phyloP scores from a whole-genome alignment of 2,329 filamentous ascomycete species.

The Akanthomyces muscarius region DNA sequence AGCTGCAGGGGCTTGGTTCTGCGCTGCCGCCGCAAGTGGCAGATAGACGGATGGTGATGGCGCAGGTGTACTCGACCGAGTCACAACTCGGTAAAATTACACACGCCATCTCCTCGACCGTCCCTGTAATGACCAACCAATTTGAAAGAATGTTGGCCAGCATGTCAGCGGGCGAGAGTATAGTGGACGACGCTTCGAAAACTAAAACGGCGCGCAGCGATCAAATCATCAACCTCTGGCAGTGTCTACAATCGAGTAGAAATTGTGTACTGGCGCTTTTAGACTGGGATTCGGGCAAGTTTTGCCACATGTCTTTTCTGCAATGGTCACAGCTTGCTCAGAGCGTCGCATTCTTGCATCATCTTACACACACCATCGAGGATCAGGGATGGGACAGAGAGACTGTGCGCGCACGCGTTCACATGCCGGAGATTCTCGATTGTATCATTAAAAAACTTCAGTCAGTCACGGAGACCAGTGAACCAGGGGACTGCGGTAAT shows the following conservation, averaged over 20 bases:
- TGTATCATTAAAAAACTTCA: background rate
- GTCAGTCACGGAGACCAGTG: background rate
- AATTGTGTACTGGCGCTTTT: background rate
- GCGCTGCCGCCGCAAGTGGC: background rate
- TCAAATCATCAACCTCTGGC: background rate
- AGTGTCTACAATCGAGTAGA: background rate
- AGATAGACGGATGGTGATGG: background rate
- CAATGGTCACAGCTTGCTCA: conserved; percentile 7
- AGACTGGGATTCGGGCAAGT: background rate
- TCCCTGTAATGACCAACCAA: background rate
- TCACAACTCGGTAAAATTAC: background rate
- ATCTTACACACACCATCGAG: background rate
- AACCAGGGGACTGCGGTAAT: background rate
- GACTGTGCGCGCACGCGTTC: background rate
- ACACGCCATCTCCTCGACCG: background rate
- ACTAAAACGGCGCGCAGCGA: background rate
- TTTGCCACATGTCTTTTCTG: background rate
- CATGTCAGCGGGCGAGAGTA: background rate
- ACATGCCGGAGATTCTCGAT: background rate
- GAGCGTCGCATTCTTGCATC: background rate
- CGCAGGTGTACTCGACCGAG: background rate
- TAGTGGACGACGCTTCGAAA: background rate
- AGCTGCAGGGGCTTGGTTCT: background rate
- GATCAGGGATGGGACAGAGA: background rate
- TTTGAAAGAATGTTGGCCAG: background rate